Evolutionary conservation across 495 filamentous ascomycete species (phyloP), one percentile per base, ranked within the genome.

Genomic region (Podospora australis): DNA sequence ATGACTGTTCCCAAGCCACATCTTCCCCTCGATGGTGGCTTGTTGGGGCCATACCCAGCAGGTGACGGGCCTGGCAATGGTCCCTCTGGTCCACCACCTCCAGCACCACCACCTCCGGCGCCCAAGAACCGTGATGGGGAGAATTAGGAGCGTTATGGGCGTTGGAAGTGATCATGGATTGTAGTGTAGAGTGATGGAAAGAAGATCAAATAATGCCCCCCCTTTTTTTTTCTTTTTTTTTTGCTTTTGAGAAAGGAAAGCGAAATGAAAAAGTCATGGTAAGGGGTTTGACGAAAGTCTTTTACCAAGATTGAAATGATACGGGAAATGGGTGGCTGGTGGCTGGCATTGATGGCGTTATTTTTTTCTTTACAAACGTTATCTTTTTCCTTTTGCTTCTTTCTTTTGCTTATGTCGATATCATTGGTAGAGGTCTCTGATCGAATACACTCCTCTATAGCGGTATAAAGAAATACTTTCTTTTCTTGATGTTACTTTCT

Each of bases 1-100:
- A 77, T 78, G 67, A 63, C 67, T 11, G 49, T 78, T 8, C 72
- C 71, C 1, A 65, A 66, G 23, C 64, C 68, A 4, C 30, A 50
- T 3, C 58, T 60, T 6, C 24, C 54, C 23, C 47, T 62, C 3
- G 47, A 63, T 34, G 44, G 52, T 1, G 59, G 59, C 4, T 30
- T 58, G 8, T 51, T 57, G 5, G 44, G 63, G 9, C 57, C 61
- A 14, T 50, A 53, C 4, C 44, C 48, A 4, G 43, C 26, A 16
- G 46, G 47, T 21, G 48, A 25, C 11, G 26, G 39, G 7, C 24
- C 35, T 1, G 39, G 39, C 20, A 48, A 35, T 20, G 48, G 42
- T 4, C 30, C 46, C 5, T 32, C 36, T n/a, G 53, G 50, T 6
- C 46, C 38, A 21, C 54, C 52, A 17, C 49, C 61, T 10, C 56